Base-by-base conservation (phyloP, 805 yeast species). In the Saccharomycopsis schoenii region DNA sequence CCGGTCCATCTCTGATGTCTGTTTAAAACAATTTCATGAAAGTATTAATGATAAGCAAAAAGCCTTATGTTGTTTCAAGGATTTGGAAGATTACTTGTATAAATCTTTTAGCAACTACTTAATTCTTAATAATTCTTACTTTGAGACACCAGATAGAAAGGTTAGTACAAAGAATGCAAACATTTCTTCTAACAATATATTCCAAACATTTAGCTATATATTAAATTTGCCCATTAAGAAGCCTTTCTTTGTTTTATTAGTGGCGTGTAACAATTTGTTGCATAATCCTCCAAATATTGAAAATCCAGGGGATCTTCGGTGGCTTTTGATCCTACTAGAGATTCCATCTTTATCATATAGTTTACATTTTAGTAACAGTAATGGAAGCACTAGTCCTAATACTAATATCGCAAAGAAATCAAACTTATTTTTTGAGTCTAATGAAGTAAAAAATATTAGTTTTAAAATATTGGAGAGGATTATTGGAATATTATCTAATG, bases 391-490 rank as follows among this genome's bases (percentile, higher is more conserved):
- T 36, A 21, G 56, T 47, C 60, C 57, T 17, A 54, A 19, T 36
- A 55, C 59, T 4, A 56, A 41, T 40, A 40, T 60, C 8, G 24
- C 52, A 10, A 47, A 47, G 21, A 47, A 47, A 25, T 47, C 52
- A 21, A 47, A 47, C 17, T 40, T 57, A 54, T 59, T 62, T 63
- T 65, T 68, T 10, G 78, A 79, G 34, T 72, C 80, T 0, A 78
- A 81, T 0, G 88, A 83, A 65, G 76, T 86, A 24, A 79, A 80
- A 62, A 70, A 80, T 0, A 67, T 83, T 15, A 79, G 86, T n/a
- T 85, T 86, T 67, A 92, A 88, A 58, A 76, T 92, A 3, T 69
- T 85, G 25, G 88, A 88, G 68, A 76, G 91, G 47, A 73, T 82
- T 1, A 73, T 89, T 42, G 97, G 97, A 0, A 74, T 86, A 8